Base-by-base conservation (phyloP, 192 early-diverging fungal genomes). In the Gaertneriomyces sp. region DNA sequence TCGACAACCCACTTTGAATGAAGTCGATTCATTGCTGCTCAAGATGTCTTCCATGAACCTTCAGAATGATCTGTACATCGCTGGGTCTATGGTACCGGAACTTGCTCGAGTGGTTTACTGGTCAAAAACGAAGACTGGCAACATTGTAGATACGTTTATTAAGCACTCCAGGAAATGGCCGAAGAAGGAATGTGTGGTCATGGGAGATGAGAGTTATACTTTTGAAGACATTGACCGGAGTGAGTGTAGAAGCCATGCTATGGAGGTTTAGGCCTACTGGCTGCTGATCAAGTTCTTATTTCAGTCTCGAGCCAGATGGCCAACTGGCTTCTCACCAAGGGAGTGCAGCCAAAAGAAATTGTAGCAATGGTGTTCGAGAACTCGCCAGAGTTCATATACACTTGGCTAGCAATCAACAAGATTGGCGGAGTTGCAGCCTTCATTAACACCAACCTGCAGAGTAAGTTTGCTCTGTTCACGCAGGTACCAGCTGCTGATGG, bases 311-410 rank as follows among this genome's bases (percentile, higher is more conserved):
- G 25, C 25, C 25, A 33, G 25, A 33, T 33, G 49, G 71, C 52
- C 42, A 14, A 55, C 63, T 71, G 20, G 16, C 51, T 73, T 10
- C 45, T 25, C 14, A 14, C 4, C n/a, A n/a, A 58, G 40, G 71
- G 69, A 25, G 71, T 74, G 0, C 12, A 53, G 5, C 43, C 57
- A 49, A 10, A 42, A 38, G 74, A 82, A 42, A 59, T 75, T 64
- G 80, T 88, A 43, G 77, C 81, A 10, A 74, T 88, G 41, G 78
- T 76, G 63, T 69, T 89, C 72, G 77, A 79, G 60, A 88, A 89
- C 66, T 75, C 75, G 11, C 80, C 82, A 14, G 56, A 79, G 11
- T 87, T 87, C 60, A 61, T 87, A 45, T 70, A 82, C 42, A 42
- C 66, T 4, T 78, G 76, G 65, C 74, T 89, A 8, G 84, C 79